These are phyloP conservation scores for Stramenopiles sp. DNA, from an alignment of 352 stramenopile genomes.

Conservation along the genomic window DNA sequence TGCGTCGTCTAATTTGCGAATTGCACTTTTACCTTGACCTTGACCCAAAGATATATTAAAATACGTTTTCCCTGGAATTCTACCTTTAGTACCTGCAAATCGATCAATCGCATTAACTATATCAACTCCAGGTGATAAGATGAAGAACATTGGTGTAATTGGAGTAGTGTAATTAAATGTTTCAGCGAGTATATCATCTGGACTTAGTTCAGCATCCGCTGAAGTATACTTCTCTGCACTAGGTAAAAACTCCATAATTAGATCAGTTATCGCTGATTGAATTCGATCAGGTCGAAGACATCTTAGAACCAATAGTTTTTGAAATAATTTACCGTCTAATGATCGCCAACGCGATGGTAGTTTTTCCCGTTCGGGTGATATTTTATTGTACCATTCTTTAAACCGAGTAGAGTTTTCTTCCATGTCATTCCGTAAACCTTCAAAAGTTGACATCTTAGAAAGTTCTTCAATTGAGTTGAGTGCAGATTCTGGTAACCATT, in stretches of 20 bases:
- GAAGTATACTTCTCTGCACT: conserved; percentile 68
- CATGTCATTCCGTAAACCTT: conserved; percentile 73
- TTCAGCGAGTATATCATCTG: conserved; percentile 69
- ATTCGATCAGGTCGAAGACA: conserved; percentile 65
- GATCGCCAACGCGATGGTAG: conserved; percentile 73
- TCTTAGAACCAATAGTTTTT: conserved; percentile 76
- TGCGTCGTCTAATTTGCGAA: conserved; percentile 61
- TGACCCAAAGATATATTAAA: conserved; percentile 91
- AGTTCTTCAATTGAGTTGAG: conserved; percentile 58
- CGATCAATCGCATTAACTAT: conserved; percentile 70
- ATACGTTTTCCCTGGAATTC: conserved; percentile 73
- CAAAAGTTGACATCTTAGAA: conserved; percentile 64
- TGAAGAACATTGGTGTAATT: conserved; percentile 78
- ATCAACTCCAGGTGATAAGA: conserved; percentile 67
- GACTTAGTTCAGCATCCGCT: conserved; percentile 74
- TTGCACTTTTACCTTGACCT: conserved; percentile 62
- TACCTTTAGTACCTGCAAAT: conserved; percentile 62
- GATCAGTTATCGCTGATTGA: conserved; percentile 62
- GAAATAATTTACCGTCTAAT: conserved; percentile 65
- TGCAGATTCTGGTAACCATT: conserved; percentile 56
- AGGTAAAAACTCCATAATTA: conserved; percentile 57
- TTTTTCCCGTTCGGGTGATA: conserved; percentile 75
- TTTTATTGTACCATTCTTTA: conserved; percentile 86
- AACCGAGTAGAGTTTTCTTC: conserved; percentile 70
- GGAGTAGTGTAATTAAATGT: conserved; percentile 65